phyloP scores from a whole-genome alignment of 805 yeast species.

The Phaffomyces opuntiae region DNA sequence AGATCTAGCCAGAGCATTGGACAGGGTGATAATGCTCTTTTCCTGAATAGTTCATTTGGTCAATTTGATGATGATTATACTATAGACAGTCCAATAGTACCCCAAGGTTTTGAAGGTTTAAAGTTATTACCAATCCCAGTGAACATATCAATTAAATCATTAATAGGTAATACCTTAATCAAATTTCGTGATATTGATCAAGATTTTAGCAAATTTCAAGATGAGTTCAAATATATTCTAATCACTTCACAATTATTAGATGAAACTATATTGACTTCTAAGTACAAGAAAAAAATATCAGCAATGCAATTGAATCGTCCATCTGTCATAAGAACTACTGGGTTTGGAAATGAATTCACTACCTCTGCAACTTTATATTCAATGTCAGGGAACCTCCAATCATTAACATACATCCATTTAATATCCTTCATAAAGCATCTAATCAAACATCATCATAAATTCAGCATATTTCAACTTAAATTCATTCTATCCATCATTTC shows the following conservation, averaged over 20 bases:
- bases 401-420: background rate
- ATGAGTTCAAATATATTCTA: conserved; percentile 43
- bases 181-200: conserved; percentile 8
- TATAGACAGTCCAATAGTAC: conserved; percentile 1
- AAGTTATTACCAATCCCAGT: background rate
- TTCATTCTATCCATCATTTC: conserved; percentile 3
- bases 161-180: background rate
- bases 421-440: conserved; percentile 1
- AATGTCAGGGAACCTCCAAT: background rate
- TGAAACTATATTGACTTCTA: conserved; percentile 27
- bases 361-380: background rate
- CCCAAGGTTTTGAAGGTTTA: background rate
- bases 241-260: conserved; percentile 43
- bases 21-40: background rate
- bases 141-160: background rate
- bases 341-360: conserved; percentile 2
- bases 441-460: conserved; percentile 1
- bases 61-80: conserved; percentile 6
- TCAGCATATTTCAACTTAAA: background rate
- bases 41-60: background rate
- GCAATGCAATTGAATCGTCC: background rate
- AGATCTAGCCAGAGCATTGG: background rate
- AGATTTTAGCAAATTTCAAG: conserved; percentile 28
- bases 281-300: conserved; percentile 15
- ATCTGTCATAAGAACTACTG: background rate